These are phyloP conservation scores for Teratosphaeria viscida DNA, from an alignment of 2,329 filamentous ascomycete species.

Conservation along the genomic window DNA sequence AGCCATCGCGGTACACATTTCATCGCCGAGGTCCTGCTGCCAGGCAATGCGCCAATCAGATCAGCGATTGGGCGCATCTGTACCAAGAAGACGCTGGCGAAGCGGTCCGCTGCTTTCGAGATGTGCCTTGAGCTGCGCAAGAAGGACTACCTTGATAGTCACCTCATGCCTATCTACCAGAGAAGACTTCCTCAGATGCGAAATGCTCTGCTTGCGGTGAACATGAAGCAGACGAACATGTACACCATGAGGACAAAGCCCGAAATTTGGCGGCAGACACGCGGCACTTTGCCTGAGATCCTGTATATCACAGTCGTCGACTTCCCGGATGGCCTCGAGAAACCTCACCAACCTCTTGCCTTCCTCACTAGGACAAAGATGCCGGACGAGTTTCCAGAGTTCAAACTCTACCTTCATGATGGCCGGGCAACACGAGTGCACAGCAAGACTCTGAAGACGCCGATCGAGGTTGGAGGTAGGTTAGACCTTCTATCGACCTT, in stretches of 20 bases:
- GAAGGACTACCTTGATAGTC: slow-evolving; percentile 57
- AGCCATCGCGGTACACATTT: slow-evolving; percentile 48
- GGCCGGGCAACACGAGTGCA: slow-evolving; percentile 50
- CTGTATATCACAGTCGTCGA: slow-evolving; percentile 55
- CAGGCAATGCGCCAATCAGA: slow-evolving; percentile 60
- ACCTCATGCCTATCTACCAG: slow-evolving; percentile 62
- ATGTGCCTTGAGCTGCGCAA: slow-evolving; percentile 61
- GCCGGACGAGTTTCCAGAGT: slow-evolving; percentile 51
- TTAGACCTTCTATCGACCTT: slow-evolving; percentile 55
- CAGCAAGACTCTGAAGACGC: slow-evolving; percentile 31
- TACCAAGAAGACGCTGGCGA: slow-evolving; percentile 64
- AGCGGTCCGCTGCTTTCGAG: slow-evolving; percentile 81
- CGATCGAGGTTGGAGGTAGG: slow-evolving; percentile 35
- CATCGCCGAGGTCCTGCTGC: slow-evolving; percentile 68
- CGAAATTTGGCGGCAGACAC: slow-evolving; percentile 51
- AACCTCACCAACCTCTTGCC: slow-evolving; percentile 53
- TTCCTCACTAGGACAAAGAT: slow-evolving; percentile 59
- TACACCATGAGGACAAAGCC: slow-evolving; percentile 79
- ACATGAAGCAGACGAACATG: slow-evolving; percentile 58
- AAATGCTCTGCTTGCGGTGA: slow-evolving; percentile 79
- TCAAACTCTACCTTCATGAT: slow-evolving; percentile 62
- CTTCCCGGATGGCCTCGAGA: slow-evolving; percentile 50
- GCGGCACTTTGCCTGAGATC: slow-evolving; percentile 35
- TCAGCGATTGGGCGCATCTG: slow-evolving; percentile 54
- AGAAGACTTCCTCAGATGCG: slow-evolving; percentile 68